phyloP scores from a whole-genome alignment of 805 yeast species.

The Huiozyma naganishii region DNA sequence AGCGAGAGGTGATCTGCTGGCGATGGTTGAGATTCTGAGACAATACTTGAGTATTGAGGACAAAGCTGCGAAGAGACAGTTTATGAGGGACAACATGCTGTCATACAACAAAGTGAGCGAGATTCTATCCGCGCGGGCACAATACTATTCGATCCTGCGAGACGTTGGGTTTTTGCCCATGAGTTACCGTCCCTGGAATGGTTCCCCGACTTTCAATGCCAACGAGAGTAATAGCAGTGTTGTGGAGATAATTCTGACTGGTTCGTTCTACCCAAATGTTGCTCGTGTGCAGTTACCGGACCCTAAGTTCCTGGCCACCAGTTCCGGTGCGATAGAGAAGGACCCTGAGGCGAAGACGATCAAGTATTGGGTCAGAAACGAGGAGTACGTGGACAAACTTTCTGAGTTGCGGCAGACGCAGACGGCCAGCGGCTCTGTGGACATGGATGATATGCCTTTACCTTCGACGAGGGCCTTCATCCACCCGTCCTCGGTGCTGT shows the following conservation, averaged over 20 bases:
- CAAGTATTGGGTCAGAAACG: constrained; percentile 64
- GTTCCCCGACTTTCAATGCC: constrained; percentile 33
- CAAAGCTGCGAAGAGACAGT: constrained; percentile 27
- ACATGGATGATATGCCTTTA: constrained; percentile 17
- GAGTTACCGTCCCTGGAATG: constrained; percentile 29
- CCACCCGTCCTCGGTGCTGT: constrained; percentile 78
- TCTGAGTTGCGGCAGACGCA: constrained; percentile 9
- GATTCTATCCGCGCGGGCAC: constrained; percentile 57
- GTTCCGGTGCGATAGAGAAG: constrained; percentile 72
- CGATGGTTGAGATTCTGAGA: constrained; percentile 48
- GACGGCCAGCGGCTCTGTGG: constrained; percentile 3
- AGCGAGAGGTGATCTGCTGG: constrained; percentile 62
- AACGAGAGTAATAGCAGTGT: constrained; percentile 42
- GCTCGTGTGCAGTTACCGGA: constrained; percentile 78
- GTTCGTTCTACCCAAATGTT: constrained; percentile 73
- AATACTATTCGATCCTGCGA: constrained; percentile 56
- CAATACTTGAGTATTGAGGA: constrained; percentile 34
- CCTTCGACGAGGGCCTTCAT: constrained; percentile 68
- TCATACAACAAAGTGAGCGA: constrained; percentile 60
- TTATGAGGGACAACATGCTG: constrained; percentile 47
- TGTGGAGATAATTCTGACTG: constrained; percentile 59
- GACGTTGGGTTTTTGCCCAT: constrained; percentile 71
- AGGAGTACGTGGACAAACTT: constrained; percentile 33
- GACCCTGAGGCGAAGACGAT: constrained; percentile 72
- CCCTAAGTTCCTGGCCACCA: constrained; percentile 56